phyloP scores from a whole-genome alignment of 495 filamentous ascomycete species.

The Lichina pygmaea region DNA sequence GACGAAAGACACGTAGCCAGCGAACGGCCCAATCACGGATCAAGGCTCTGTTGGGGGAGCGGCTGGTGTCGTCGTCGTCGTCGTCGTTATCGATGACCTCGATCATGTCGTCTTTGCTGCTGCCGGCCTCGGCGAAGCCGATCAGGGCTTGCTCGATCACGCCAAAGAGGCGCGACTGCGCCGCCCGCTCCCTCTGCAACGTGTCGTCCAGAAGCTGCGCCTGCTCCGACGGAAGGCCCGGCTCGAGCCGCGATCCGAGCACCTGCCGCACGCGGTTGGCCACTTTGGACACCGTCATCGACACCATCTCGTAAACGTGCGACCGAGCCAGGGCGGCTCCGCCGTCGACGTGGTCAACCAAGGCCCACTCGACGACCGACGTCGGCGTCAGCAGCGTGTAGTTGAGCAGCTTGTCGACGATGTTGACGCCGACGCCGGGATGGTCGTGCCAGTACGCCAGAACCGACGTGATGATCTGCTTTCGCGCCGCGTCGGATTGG shows the following conservation, averaged over 20 bases:
- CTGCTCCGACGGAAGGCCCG: constrained; percentile 29
- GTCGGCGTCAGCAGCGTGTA: constrained; percentile 75
- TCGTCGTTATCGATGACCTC: constrained; percentile 9
- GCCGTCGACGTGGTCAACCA: constrained; percentile 32
- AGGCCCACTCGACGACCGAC: constrained; percentile 69
- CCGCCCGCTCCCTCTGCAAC: constrained; percentile 31
- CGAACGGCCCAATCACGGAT: constrained; percentile 58
- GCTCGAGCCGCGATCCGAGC: constrained; percentile 27
- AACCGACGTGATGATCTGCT: constrained; percentile 73
- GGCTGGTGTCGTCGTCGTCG: constrained; percentile 12
- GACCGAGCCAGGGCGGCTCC: constrained; percentile 42
- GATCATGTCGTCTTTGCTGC: constrained; percentile 39
- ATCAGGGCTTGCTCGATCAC: constrained; percentile 56
- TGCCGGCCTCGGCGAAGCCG: constrained; percentile 34
- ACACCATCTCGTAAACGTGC: constrained; percentile 71
- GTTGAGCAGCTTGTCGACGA: constrained; percentile 92
- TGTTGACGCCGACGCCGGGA: constrained; percentile 73
- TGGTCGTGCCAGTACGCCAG: constrained; percentile 86
- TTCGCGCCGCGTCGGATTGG: constrained; percentile 39
- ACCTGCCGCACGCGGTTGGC: constrained; percentile 74
- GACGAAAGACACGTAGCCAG: constrained; percentile 64
- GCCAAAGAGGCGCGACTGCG: constrained; percentile 55
- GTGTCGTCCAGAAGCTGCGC: constrained; percentile 35
- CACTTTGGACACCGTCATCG: constrained; percentile 73
- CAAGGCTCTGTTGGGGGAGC: constrained; percentile 26